Base-by-base conservation (phyloP, 2,329 filamentous ascomycete species). In the Diaporthe velutina region DNA sequence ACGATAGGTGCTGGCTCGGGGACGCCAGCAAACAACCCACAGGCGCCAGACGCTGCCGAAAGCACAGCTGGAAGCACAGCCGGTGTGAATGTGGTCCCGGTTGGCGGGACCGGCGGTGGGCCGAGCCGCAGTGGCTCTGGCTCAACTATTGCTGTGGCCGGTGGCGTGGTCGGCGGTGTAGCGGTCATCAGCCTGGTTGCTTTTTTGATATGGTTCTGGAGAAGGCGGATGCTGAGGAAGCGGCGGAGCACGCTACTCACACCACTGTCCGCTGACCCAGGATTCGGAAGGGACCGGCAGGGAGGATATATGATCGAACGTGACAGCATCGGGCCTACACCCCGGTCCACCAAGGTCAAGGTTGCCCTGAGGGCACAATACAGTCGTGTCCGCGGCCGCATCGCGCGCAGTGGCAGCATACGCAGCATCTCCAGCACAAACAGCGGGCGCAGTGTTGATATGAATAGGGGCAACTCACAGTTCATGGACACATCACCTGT, bases 391-490 rank as follows among this genome's bases (percentile, higher is more conserved):
- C 82, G 82, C 13, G 83, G 81, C 25, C 77, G 78, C 33, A 76
- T 83, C 61, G 74, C 78, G n/a, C 74, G 74, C 17, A 75, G 71
- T 55, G 71, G 42, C 35, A 75, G 74, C 64, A 50, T 75, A 17
- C 70, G 70, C 54, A 75, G 74, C 48, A 74, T 77, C 35, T 77
- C 80, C 60, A 81, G 83, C 73, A 82, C 80, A 38, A 82, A 81
- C 61, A 82, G 79, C 22, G 79, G 81, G 12, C 82, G 85, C 3
- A 84, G 83, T 61, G 85, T 90, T 40, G 86, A 90, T 73, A 83
- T 90, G 76, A 85, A 90, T 80, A 83, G 87, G 64, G 87, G 88
- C 9, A 88, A 87, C 77, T 89, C 89, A 12, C 89, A 90, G 77
- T 89, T 88, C 76, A 82, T 85, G 74, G 82, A 84, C 33, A 6